Conservation (phyloP, 805 yeast genomes). For the Candida montana region DNA sequence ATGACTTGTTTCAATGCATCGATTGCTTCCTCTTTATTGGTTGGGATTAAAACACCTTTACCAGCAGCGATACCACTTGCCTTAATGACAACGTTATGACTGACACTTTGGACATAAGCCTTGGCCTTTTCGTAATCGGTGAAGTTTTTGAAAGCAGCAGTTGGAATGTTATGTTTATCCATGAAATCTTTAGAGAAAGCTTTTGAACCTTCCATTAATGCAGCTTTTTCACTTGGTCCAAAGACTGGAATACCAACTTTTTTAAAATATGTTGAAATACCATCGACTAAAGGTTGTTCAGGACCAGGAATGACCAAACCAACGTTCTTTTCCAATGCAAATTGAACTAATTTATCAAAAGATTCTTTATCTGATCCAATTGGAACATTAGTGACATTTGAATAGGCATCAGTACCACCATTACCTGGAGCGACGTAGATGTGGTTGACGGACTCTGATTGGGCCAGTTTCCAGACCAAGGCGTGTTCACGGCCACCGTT, state of each 20-base stretch:
- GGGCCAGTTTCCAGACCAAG: constrained; percentile 82
- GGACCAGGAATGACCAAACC: constrained; percentile 93
- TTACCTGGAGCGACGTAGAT: constrained; percentile 96
- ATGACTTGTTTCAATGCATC: constrained; percentile 81
- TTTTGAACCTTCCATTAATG: constrained; percentile 94
- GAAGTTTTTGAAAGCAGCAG: constrained; percentile 87
- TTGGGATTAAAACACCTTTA: constrained; percentile 94
- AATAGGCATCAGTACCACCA: constrained; percentile 72
- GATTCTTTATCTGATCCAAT: constrained; percentile 60
- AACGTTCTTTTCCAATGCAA: constrained; percentile 64
- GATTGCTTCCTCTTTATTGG: constrained; percentile 75
- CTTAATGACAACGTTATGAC: constrained; percentile 82
- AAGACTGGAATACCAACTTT: constrained; percentile 90
- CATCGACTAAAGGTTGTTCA: constrained; percentile 98
- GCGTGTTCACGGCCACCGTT: constrained; percentile 99
- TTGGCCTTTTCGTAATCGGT: constrained; percentile 70
- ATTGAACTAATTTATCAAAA: constrained; percentile 63
- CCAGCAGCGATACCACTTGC: constrained; percentile 99
- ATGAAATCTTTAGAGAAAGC: constrained; percentile 90
- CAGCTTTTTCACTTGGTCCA: constrained; percentile 92
- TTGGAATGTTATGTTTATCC: constrained; percentile 89
- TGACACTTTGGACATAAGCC: constrained; percentile 56
- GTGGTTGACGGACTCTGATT: constrained; percentile 63
- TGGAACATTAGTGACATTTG: constrained; percentile 64
- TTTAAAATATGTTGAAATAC: constrained; percentile 67